Conservation (phyloP, 169 alveolate species). For the Toxoplasma gondii region DNA sequence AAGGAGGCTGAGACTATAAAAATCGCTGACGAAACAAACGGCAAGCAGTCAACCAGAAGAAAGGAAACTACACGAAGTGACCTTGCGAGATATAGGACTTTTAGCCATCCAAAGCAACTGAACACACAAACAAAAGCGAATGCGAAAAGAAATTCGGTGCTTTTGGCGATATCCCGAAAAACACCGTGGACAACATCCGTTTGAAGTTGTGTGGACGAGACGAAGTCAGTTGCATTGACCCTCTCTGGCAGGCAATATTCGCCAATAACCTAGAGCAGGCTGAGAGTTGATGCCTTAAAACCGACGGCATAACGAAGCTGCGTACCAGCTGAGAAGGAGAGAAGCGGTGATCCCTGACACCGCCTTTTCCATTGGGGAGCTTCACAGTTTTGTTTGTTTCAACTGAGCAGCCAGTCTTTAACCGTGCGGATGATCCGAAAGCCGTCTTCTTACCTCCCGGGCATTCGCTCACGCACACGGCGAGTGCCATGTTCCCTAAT, state of each 20-base stretch:
- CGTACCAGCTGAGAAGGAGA: slow-evolving; percentile 49
- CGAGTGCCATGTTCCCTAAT: slow-evolving; percentile 25
- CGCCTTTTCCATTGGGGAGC: slow-evolving; percentile 57
- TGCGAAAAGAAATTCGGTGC: slow-evolving; percentile 53
- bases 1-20: background rate
- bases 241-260: slow-evolving; percentile 49
- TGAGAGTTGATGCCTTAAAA: background rate
- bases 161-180: slow-evolving; percentile 46
- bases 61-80: background rate
- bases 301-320: too few species aligned
- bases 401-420: background rate
- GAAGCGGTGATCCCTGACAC: slow-evolving; percentile 28
- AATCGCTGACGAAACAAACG: background rate
- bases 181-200: slow-evolving; percentile 18
- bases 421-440: background rate
- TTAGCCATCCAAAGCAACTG: background rate
- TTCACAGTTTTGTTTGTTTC: slow-evolving; percentile 10
- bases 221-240: slow-evolving; percentile 3
- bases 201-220: background rate
- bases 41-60: background rate
- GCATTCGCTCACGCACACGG: slow-evolving; percentile 49
- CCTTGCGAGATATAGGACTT: background rate
- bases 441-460: slow-evolving; percentile 28
- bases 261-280: slow-evolving; percentile 25
- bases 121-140: slow-evolving; percentile 8